phyloP scores from a whole-genome alignment of 2,329 filamentous ascomycete genomes.

The Ophiocordyceps camponoti-saundersi region DNA sequence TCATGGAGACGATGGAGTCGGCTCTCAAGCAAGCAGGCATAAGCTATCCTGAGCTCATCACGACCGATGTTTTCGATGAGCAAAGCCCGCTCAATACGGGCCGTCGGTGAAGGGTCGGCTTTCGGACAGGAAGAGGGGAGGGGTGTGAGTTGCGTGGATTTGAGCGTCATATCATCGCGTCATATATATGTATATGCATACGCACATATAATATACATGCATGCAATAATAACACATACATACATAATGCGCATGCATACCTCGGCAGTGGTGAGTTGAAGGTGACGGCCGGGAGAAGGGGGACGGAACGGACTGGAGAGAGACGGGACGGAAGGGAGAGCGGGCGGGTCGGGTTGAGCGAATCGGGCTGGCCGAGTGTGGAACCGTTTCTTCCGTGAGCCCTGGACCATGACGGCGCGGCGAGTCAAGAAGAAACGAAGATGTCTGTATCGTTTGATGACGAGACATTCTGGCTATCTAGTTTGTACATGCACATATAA shows the following conservation, averaged over 20 bases:
- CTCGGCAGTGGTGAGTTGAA: background rate
- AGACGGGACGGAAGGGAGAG: background rate
- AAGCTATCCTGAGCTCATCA: constrained; percentile 36
- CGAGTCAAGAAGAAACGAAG: background rate
- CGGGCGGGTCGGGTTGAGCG: background rate
- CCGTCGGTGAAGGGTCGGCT: constrained; percentile 17
- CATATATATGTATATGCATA: no score
- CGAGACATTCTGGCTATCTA: no score
- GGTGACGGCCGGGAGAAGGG: no score
- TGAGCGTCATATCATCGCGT: background rate
- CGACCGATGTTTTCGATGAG: constrained; percentile 38
- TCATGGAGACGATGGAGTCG: constrained; percentile 60
- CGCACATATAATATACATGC: no score
- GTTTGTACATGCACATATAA: no score
- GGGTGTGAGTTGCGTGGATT: background rate
- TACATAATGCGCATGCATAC: background rate
- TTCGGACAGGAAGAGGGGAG: background rate
- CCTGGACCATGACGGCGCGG: background rate
- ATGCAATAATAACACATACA: no score
- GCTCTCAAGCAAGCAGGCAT: constrained; percentile 35
- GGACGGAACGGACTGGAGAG: background rate
- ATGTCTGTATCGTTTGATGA: no score
- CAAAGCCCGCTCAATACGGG: constrained; percentile 46
- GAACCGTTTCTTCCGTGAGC: background rate
- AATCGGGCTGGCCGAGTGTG: constrained; percentile 1